Evolutionary conservation across 1,139 yeast genomes (phyloP).

Genomic region (Debaryomyces udenii): DNA sequence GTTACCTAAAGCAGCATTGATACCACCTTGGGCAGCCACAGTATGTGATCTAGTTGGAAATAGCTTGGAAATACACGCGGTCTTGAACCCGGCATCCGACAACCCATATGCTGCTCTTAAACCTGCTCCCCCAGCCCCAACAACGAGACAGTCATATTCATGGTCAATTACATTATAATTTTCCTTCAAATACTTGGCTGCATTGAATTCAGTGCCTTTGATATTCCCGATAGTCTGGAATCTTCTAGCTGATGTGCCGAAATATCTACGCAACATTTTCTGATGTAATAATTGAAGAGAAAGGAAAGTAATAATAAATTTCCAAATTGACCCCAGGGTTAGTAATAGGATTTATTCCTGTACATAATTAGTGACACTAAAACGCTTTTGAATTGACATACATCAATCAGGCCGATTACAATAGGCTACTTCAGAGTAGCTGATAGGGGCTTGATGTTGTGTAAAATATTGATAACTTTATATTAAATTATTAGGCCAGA

Average conservation of each 20-base stretch:
- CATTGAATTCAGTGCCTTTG: constrained; percentile 54
- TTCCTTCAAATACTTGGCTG: constrained; percentile 59
- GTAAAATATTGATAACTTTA: no score
- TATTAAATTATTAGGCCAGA: not conserved
- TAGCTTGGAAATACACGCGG: constrained; percentile 95
- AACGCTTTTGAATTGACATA: no score
- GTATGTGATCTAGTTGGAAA: constrained; percentile 99
- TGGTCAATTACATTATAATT: constrained; percentile 94
- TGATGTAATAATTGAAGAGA: not conserved
- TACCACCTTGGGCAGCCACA: constrained; percentile 99
- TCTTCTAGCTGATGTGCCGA: constrained; percentile 21
- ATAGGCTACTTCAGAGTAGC: no score
- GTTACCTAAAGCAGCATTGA: constrained; percentile 96
- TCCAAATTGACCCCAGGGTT: constrained; percentile 3
- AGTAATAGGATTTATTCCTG: constrained; percentile 8
- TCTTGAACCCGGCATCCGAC: constrained; percentile 95
- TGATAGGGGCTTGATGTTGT: no score
- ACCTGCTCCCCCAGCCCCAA: constrained; percentile 99
- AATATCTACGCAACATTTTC: constrained; percentile 26
- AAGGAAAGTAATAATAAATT: not conserved
- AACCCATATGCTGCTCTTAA: constrained; percentile 97
- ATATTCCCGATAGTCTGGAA: constrained; percentile 26
- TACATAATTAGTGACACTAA: not conserved
- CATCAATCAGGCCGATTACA: no score
- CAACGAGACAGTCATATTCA: constrained; percentile 96